Percentiles rank a stretch among this genome's conserved stretches.
Evolutionary conservation across 2,329 filamentous ascomycete genomes (phyloP).

Genomic region (Penicillium corylophilum): DNA sequence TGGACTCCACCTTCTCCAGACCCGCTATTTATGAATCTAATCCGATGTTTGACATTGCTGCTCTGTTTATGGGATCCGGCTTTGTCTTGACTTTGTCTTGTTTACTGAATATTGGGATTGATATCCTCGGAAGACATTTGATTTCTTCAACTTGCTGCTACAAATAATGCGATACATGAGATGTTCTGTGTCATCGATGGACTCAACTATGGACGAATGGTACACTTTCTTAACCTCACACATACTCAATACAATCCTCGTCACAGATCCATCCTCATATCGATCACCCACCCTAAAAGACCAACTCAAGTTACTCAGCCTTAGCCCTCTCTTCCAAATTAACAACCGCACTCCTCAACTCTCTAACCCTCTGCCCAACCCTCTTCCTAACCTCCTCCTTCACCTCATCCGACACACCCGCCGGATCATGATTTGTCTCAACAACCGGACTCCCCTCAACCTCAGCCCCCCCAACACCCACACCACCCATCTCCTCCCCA

Average conservation of each 20-base stretch:
- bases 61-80: neutral
- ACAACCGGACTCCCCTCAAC: slow-evolving; percentile 22
- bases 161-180: neutral
- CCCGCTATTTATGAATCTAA: neutral
- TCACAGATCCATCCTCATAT: neutral
- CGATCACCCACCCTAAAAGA: neutral
- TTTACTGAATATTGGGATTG: neutral
- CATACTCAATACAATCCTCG: neutral
- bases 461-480: slow-evolving; percentile 4
- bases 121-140: neutral
- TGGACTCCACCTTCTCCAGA: slow-evolving; percentile 3
- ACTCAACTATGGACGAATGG: neutral
- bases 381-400: slow-evolving; percentile 45
- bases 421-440: slow-evolving; percentile 34
- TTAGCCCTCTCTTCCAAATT: slow-evolving; percentile 42
- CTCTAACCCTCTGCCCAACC: slow-evolving; percentile 47
- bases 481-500: slow-evolving; percentile 11
- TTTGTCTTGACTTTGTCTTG: neutral
- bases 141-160: neutral
- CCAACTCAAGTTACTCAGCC: slow-evolving; percentile 28
- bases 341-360: slow-evolving; percentile 47
- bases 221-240: neutral
- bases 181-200: neutral
- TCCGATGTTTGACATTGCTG: neutral
- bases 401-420: slow-evolving; percentile 27